A percentile compares a stretch with the other conserved stretches of the same genome.
Conservation (phyloP, 805 yeast genomes). For the Yarrowia sp. region DNA sequence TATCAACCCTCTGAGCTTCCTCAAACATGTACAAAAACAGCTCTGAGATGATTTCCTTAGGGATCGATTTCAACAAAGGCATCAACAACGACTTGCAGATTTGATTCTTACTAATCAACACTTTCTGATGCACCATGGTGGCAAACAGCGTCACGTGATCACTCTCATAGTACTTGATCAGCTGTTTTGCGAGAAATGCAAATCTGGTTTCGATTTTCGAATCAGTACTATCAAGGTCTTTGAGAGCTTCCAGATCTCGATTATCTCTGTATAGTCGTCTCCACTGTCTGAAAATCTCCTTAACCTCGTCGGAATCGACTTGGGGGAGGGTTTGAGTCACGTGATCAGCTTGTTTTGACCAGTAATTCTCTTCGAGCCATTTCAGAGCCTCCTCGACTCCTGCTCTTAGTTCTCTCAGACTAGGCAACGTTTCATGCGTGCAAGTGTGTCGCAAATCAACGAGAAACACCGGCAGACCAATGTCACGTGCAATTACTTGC, state of each 20-base stretch:
- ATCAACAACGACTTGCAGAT: neutral
- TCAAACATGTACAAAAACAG: constrained; percentile 1
- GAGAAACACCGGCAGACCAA: constrained; percentile 8
- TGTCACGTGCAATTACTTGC: constrained; percentile 19
- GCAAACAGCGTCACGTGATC: neutral
- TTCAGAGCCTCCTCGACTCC: neutral
- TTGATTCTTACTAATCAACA: neutral
- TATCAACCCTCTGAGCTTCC: neutral
- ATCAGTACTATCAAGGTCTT: neutral
- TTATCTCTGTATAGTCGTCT: constrained; percentile 5
- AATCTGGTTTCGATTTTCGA: neutral
- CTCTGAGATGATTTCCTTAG: neutral
- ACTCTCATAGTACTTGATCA: neutral
- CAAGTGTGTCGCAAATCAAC: constrained; percentile 19
- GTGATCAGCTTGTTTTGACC: neutral
- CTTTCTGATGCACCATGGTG: constrained; percentile 15
- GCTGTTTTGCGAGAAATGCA: neutral
- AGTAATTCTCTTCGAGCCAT: neutral
- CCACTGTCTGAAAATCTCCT: constrained; percentile 11
- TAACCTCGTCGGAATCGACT: neutral
- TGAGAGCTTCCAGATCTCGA: neutral
- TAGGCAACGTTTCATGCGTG: constrained; percentile 11
- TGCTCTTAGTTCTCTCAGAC: neutral
- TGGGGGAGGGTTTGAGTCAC: too few relatives aligned
- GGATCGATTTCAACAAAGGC: neutral